Evolutionary conservation across 768 basidiomycete genomes (phyloP), one percentile per base, ranked within the genome.

Genomic region (Agaricus sinodeliciosus): DNA sequence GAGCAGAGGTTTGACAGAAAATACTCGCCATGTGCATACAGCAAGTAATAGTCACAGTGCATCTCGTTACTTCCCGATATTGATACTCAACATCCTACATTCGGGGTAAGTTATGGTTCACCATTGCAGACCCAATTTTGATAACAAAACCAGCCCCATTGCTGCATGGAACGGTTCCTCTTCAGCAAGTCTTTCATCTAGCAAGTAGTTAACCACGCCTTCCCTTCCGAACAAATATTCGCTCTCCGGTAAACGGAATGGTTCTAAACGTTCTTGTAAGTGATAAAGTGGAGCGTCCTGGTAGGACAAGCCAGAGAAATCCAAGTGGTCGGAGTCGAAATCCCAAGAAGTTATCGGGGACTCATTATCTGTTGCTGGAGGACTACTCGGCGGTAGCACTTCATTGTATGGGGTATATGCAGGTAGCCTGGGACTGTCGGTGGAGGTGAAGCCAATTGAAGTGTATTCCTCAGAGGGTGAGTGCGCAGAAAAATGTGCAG

Each of bases 121-220:
- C 69, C 71, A 72, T 19, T 57, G 15, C 42, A 71, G 56, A 4
- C 75, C 75, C 48, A 72, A 65, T 49, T 67, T 65, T 13, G 71
- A 69, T 51, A 73, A 60, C 43, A 73, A 67, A 5, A 73, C 67
- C 27, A 77, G 61, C 18, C 74, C 74, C 74, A 78, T 77, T 8
- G 77, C 71, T n/a, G 72, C 74, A 52, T 71, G 68, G 55, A 78
- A 77, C 18, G 75, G 71, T 51, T 72, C 72, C 18, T 61, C 60
- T 31, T 51, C 54, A 4, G 61, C 64, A 37, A 76, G 59, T 9
- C 58, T 60, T 31, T 69, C 66, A 52, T 72, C 67, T 7, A 73
- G 58, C 52, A 75, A 57, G 19, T 62, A 62, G 22, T 64, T 61
- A 42, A 68, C 57, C 37, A 73, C 51, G 25, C 56, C 58, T 16